phyloP scores from a whole-genome alignment of 768 basidiomycete species.

The Tylopilus sp. region DNA sequence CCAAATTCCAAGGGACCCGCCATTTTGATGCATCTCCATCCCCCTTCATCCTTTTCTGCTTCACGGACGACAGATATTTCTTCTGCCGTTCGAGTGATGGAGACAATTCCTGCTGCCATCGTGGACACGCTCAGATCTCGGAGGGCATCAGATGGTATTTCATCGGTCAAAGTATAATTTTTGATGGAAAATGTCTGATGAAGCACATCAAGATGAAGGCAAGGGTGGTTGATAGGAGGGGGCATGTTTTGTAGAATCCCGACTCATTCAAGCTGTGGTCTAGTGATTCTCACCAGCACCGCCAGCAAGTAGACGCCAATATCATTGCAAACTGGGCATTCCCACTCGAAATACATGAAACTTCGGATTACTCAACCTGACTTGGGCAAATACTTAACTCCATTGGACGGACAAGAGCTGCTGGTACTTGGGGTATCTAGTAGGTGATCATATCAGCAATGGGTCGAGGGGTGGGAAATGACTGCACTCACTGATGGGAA shows the following conservation, averaged over 20 bases:
- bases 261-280: background rate
- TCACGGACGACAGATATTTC: constrained; percentile 61
- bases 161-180: constrained; percentile 33
- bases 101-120: constrained; percentile 40
- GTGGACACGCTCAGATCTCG: constrained; percentile 28
- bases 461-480: background rate
- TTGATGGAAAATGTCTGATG: constrained; percentile 44
- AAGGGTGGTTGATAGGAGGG: constrained; percentile 44
- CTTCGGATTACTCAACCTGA: constrained; percentile 4
- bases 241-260: no score
- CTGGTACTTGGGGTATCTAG: constrained; percentile 49
- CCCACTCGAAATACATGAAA: background rate
- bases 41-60: constrained; percentile 36
- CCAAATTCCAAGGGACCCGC: constrained; percentile 67
- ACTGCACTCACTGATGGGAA: constrained; percentile 49
- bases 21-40: constrained; percentile 61
- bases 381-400: constrained; percentile 50
- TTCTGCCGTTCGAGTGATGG: constrained; percentile 55
- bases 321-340: background rate
- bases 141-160: constrained; percentile 28
- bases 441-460: constrained; percentile 22
- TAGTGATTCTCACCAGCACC: background rate
- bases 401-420: constrained; percentile 48
- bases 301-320: background rate
- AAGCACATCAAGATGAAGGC: constrained; percentile 47